Base-by-base conservation (phyloP, 139 green algal species). In the Edaphochlamys debaryana region DNA sequence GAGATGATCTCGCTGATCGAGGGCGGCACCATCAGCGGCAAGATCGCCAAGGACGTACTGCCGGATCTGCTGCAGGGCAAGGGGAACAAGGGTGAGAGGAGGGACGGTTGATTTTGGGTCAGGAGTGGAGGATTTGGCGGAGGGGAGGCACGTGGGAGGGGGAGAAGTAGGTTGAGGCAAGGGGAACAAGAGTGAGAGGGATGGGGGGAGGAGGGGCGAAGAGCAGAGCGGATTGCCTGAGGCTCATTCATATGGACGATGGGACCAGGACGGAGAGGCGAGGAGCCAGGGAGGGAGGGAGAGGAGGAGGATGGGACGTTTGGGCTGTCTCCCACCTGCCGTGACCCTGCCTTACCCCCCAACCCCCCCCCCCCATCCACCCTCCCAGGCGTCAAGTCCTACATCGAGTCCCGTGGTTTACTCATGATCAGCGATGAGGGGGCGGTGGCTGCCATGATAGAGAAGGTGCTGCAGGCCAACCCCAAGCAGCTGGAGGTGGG, bases 31-130 rank as follows among this genome's bases (percentile, higher is more conserved):
- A 98, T 99, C 88, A 97, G 92, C 80, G 97, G 97, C 83, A 99
- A 99, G 90, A 99, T 99, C 75, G 97, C 89, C 40, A 99, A 99
- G 86, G 93, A 99, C 67, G 79, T 98, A 62, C 88, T 98, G 82
- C 95, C 96, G 2, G 88, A 94, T 4, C 90, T 98, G 63, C 84
- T 98, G 36, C 60, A 94, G 71, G 94, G 93, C 2, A 76, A 87
- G 67, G 90, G 85, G 45, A 88, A 91, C 37, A 62, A 67, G 41
- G 87, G 87, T 32, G 72, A 62, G 67, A 70, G n/a, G 7, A 29
- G n/a, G n/a, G n/a, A n/a, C n/a, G n/a, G n/a, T n/a, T n/a, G n/a
- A n/a, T n/a, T n/a, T n/a, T 30, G 62, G 52, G 60, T 42, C 41
- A 9, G 8, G 30, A 40, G 63, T 25, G 30, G 6, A 27, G 15